These are phyloP conservation scores for Fusarium multiceps DNA, from an alignment of 2,329 filamentous ascomycete genomes.

Conservation along the genomic window DNA sequence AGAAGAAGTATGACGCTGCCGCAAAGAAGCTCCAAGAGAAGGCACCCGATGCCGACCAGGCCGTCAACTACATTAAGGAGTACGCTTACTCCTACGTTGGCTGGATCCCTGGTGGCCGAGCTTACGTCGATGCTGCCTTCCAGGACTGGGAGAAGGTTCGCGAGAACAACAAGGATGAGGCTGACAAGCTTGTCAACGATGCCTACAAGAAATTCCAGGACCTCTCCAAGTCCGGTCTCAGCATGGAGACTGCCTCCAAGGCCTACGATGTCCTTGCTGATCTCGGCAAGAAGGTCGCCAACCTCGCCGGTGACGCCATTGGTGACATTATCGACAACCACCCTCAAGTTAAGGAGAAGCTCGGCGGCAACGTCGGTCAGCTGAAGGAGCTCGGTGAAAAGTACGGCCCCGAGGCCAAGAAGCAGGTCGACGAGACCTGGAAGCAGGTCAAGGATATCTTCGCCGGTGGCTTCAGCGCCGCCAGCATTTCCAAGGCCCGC, in stretches of 20 bases:
- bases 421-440: slow-evolving; percentile 79
- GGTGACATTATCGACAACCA: slow-evolving; percentile 78
- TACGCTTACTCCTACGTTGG: slow-evolving; percentile 75
- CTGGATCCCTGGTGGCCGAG: slow-evolving; percentile 76
- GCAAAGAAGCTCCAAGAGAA: slow-evolving; percentile 70
- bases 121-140: slow-evolving; percentile 76
- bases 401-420: slow-evolving; percentile 80
- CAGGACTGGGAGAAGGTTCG: slow-evolving; percentile 76
- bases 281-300: slow-evolving; percentile 67
- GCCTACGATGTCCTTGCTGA: slow-evolving; percentile 73
- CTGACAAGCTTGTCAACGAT: slow-evolving; percentile 74
- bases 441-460: slow-evolving; percentile 72
- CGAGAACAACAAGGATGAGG: slow-evolving; percentile 74
- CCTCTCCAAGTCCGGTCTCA: slow-evolving; percentile 69
- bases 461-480: slow-evolving; percentile 67
- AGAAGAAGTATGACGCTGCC: slow-evolving; percentile 69
- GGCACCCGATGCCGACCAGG: slow-evolving; percentile 74
- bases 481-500: slow-evolving; percentile 65
- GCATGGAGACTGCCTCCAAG: slow-evolving; percentile 69
- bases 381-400: slow-evolving; percentile 76
- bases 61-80: slow-evolving; percentile 72
- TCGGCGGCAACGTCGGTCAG: slow-evolving; percentile 75
- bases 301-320: slow-evolving; percentile 71
- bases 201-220: slow-evolving; percentile 75
- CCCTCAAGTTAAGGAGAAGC: slow-evolving; percentile 76